These are phyloP conservation scores for Kwoniella newhampshirensis DNA, from an alignment of 768 basidiomycete species.

Conservation along the genomic window DNA sequence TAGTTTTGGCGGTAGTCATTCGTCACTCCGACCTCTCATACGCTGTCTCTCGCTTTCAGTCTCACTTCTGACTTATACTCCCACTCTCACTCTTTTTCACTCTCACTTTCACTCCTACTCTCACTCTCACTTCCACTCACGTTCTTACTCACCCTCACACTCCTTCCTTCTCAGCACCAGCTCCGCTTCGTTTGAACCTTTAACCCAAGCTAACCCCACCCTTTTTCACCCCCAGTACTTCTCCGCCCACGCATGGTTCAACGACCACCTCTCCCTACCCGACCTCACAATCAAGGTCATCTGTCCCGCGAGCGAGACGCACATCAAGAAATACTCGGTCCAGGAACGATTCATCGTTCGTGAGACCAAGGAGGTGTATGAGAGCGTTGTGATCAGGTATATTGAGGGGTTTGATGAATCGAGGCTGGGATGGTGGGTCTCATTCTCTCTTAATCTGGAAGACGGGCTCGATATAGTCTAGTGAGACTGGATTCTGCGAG, in stretches of 20 bases:
- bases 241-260: slow-evolving; percentile 75
- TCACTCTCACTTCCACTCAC: no score
- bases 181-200: slow-evolving; percentile 65
- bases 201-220: slow-evolving; percentile 61
- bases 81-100: no score
- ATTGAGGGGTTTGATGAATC: slow-evolving; percentile 71
- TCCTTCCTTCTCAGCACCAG: slow-evolving; percentile 40
- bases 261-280: slow-evolving; percentile 52
- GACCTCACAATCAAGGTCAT: slow-evolving; percentile 84
- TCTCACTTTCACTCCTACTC: no score
- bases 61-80: no score
- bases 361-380: slow-evolving; percentile 80
- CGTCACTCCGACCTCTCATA: no score
- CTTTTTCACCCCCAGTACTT: slow-evolving; percentile 62
- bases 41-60: no score
- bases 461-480: no score
- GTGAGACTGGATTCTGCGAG: no score
- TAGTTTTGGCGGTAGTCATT: no score
- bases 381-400: slow-evolving; percentile 70
- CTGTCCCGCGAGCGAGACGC: slow-evolving; percentile 83
- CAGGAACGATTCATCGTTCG: slow-evolving; percentile 71
- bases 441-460: no score
- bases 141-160: no score
- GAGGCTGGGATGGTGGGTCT: slow-evolving; percentile 73
- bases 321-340: slow-evolving; percentile 82